These are phyloP conservation scores for Fusarium sublunatum DNA, from an alignment of 2,329 filamentous ascomycete genomes.

Conservation along the genomic window DNA sequence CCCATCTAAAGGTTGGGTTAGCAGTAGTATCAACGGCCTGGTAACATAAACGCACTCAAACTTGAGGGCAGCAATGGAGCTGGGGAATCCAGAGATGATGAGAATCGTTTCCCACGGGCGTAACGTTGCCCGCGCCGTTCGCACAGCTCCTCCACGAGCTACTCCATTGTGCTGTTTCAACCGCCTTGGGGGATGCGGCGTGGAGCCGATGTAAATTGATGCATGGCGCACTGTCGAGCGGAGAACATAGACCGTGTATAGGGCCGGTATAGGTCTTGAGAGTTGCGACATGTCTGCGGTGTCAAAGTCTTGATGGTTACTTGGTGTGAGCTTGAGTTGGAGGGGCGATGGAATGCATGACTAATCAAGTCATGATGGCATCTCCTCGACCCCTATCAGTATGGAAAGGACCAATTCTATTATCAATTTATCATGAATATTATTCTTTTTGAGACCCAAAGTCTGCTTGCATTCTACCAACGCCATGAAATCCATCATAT, in stretches of 20 bases:
- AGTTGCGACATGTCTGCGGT: conserved; percentile 55
- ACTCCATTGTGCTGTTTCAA: conserved; percentile 93
- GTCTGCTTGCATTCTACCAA: conserved; percentile 4
- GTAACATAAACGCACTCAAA: conserved; percentile 76
- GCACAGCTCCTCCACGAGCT: conserved; percentile 80
- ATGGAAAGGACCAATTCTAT: background rate
- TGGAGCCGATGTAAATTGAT: conserved; percentile 89
- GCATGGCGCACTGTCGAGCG: conserved; percentile 80
- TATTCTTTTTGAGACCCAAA: background rate
- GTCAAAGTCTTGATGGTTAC: conserved; percentile 27
- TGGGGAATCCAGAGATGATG: conserved; percentile 89
- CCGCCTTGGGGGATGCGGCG: conserved; percentile 85
- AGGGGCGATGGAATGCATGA: conserved; percentile 41
- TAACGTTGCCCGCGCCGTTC: conserved; percentile 74
- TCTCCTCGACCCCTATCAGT: conserved; percentile 7
- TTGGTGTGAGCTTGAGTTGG: conserved; percentile 34
- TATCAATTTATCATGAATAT: background rate
- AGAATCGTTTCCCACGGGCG: conserved; percentile 93
- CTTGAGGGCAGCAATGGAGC: conserved; percentile 86
- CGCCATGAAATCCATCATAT: conserved; percentile 21
- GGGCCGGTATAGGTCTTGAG: conserved; percentile 77
- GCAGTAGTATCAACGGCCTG: conserved; percentile 1
- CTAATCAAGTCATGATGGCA: conserved; percentile 35
- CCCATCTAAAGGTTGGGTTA: conserved; percentile 73
- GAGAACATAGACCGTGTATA: conserved; percentile 94